phyloP scores from a whole-genome alignment of 1,284 basidiomycete genomes.

The Irpex rosettiformis region DNA sequence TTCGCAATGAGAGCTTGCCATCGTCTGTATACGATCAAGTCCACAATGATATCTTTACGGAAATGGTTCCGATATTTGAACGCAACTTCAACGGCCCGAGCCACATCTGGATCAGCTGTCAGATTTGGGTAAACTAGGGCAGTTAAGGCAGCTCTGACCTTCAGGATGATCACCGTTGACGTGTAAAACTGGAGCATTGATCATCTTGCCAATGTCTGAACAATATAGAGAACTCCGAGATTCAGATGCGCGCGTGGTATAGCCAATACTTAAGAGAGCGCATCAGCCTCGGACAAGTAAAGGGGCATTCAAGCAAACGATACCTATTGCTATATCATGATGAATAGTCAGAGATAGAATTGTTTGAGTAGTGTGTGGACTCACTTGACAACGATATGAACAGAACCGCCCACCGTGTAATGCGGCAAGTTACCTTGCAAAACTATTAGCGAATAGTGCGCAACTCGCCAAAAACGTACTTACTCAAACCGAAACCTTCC shows the following conservation, averaged over 20 bases:
- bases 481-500: slow-evolving; percentile 80
- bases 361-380: slow-evolving; percentile 27
- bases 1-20: slow-evolving; percentile 45
- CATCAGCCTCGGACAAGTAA: background rate
- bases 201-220: slow-evolving; percentile 88
- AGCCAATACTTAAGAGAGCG: slow-evolving; percentile 69
- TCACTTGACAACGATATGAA: slow-evolving; percentile 90
- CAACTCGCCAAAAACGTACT: slow-evolving; percentile 22
- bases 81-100: slow-evolving; percentile 73
- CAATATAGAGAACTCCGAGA: slow-evolving; percentile 85
- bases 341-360: background rate
- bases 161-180: slow-evolving; percentile 91
- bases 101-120: slow-evolving; percentile 52
- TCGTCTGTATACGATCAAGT: slow-evolving; percentile 83
- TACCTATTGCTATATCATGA: slow-evolving; percentile 46
- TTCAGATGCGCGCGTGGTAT: slow-evolving; percentile 81
- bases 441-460: background rate
- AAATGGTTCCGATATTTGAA: slow-evolving; percentile 84
- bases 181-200: slow-evolving; percentile 85
- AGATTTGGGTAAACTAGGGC: background rate
- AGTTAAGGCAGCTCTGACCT: slow-evolving; percentile 44
- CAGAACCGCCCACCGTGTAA: slow-evolving; percentile 84
- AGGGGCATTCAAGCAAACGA: background rate
- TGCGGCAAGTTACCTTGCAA: slow-evolving; percentile 77
- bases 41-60: slow-evolving; percentile 85